Conservation (phyloP, 306 rosid species). For the Prunus persica region DNA sequence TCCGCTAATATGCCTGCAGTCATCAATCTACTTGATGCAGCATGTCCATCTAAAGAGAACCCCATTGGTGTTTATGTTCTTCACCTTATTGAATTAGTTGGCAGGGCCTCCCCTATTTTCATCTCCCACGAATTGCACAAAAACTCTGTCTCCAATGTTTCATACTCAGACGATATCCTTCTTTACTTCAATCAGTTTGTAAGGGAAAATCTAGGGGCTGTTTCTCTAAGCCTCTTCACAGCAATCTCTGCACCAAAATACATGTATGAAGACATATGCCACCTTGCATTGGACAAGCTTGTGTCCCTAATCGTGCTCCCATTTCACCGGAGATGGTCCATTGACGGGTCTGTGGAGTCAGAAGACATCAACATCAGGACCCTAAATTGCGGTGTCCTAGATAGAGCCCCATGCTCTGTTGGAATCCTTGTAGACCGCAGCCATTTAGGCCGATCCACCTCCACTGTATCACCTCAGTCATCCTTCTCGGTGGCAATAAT, state of each 20-base stretch:
- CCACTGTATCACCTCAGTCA: not conserved
- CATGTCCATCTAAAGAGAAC: conserved; percentile 32
- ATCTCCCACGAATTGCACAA: conserved; percentile 36
- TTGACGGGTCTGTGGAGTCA: conserved; percentile 31
- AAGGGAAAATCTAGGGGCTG: conserved; percentile 20
- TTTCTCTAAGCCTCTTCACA: conserved; percentile 32
- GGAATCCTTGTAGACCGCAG: conserved; percentile 41
- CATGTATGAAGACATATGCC: conserved; percentile 54
- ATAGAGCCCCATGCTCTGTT: conserved; percentile 51
- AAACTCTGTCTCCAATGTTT: conserved; percentile 11
- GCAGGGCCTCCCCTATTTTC: conserved; percentile 41
- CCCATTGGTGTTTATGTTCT: conserved; percentile 38
- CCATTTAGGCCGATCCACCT: not conserved
- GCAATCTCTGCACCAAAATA: conserved; percentile 39
- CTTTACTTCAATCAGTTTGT: conserved; percentile 34
- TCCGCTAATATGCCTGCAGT: conserved; percentile 28
- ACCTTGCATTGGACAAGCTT: conserved; percentile 45
- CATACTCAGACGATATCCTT: conserved; percentile 46
- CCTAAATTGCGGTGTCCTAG: conserved; percentile 37
- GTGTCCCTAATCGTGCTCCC: conserved; percentile 49
- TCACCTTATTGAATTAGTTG: conserved; percentile 53
- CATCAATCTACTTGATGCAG: conserved; percentile 33
- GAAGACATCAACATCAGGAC: conserved; percentile 35
- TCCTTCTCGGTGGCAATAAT: conserved; percentile 28
- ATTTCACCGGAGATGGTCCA: conserved; percentile 46